phyloP scores from a whole-genome alignment of 768 basidiomycete species.

The Lactarius deliciosus region DNA sequence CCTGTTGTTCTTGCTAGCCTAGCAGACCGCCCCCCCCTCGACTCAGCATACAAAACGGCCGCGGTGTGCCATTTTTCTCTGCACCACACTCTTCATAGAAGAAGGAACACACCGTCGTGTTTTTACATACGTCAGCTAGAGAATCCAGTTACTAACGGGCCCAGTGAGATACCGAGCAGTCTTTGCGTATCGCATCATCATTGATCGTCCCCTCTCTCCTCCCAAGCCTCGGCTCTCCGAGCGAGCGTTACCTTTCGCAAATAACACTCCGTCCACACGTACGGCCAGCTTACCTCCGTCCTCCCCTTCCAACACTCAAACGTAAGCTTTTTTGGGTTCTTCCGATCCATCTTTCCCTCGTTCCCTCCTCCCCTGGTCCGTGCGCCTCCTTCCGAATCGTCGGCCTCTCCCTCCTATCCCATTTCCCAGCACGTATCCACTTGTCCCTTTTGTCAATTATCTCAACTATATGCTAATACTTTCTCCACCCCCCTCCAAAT shows the following conservation, averaged over 20 bases:
- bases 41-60: slow-evolving; percentile 10
- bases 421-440: slow-evolving; percentile 9
- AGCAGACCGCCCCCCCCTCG: slow-evolving; percentile 17
- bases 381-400: slow-evolving; percentile 19
- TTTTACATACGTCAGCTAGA: slow-evolving; percentile 16
- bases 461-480: slow-evolving; percentile 24
- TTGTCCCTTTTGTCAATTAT: slow-evolving; percentile 16
- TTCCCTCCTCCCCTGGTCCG: slow-evolving; percentile 24
- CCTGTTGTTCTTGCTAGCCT: slow-evolving; percentile 26
- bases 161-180: slow-evolving; percentile 23
- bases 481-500: slow-evolving; percentile 10
- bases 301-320: slow-evolving; percentile 15
- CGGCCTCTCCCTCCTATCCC: slow-evolving; percentile 21
- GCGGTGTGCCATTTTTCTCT: slow-evolving; percentile 1
- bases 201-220: slow-evolving; percentile 30
- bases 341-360: slow-evolving; percentile 22
- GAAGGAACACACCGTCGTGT: slow-evolving; percentile 14
- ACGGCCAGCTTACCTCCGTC: slow-evolving; percentile 23
- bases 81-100: slow-evolving; percentile 2
- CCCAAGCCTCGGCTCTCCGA: slow-evolving; percentile 31
- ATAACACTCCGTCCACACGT: slow-evolving; percentile 23
- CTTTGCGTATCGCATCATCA: slow-evolving; percentile 30
- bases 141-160: slow-evolving; percentile 1
- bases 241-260: slow-evolving; percentile 24
- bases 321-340: slow-evolving; percentile 30